Conservation (phyloP, 177 flowering plant species). For the Vitis hybrid region DNA sequence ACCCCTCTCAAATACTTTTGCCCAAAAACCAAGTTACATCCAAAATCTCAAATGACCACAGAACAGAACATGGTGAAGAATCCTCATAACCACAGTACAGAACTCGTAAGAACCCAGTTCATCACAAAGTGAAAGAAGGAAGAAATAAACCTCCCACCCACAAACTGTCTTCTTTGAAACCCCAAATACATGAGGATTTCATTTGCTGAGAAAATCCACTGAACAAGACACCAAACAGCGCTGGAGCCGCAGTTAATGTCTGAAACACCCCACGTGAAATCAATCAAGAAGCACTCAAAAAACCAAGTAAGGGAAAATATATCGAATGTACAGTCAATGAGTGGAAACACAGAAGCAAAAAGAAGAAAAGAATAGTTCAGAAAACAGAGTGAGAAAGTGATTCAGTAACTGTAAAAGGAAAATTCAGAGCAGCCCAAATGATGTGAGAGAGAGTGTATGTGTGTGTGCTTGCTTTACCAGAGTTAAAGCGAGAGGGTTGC, state of each 20-base stretch:
- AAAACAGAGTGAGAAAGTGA: background rate
- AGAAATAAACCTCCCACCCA: background rate
- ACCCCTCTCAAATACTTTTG: background rate
- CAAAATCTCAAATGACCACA: background rate
- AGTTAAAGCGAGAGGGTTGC: background rate
- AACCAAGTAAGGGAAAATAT: background rate
- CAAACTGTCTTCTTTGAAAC: background rate
- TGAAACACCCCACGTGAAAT: conserved; percentile 3
- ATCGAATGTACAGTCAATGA: background rate
- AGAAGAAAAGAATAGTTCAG: background rate
- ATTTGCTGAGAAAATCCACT: conserved; percentile 14
- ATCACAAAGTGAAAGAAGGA: background rate
- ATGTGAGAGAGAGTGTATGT: conserved; percentile 12
- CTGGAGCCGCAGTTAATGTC: background rate
- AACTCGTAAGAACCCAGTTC: background rate
- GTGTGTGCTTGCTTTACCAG: conserved; percentile 10
- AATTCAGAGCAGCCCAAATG: conserved; percentile 13
- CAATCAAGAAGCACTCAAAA: conserved; percentile 2
- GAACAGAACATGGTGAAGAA: background rate
- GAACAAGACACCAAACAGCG: background rate
- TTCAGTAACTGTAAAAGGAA: background rate
- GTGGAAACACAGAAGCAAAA: background rate
- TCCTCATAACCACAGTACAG: conserved; percentile 1
- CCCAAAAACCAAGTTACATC: background rate
- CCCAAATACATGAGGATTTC: conserved; percentile 4